Percentiles rank a stretch among this genome's conserved stretches.
phyloP scores from a whole-genome alignment of 768 basidiomycete species.

The Kwoniella mangroviensis region DNA sequence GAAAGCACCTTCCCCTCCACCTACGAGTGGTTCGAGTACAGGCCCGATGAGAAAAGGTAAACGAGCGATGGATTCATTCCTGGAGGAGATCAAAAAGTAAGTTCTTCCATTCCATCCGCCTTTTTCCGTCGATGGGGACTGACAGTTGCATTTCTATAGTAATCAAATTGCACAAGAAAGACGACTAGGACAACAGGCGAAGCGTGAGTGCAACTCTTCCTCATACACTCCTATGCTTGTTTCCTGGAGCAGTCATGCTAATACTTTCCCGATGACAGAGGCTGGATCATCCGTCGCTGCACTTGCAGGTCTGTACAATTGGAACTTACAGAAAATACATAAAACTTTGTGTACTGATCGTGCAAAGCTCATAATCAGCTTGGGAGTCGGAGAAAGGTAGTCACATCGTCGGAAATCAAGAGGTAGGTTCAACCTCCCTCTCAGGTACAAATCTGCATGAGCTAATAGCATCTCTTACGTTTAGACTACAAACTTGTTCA shows the following conservation, averaged over 20 bases:
- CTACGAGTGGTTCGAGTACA: slow-evolving; percentile 58
- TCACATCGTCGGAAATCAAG: slow-evolving; percentile 66
- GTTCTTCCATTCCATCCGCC: slow-evolving; percentile 24
- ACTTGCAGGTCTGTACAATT: slow-evolving; percentile 70
- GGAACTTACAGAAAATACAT: neutral
- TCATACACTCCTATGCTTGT: neutral
- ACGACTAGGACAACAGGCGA: slow-evolving; percentile 63
- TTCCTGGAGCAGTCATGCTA: slow-evolving; percentile 1
- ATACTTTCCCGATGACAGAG: slow-evolving; percentile 32
- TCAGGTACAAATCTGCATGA: neutral
- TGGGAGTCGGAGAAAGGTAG: slow-evolving; percentile 64
- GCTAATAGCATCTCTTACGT: neutral
- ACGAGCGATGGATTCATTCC: slow-evolving; percentile 91
- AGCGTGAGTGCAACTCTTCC: slow-evolving; percentile 38
- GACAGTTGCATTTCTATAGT: slow-evolving; percentile 60
- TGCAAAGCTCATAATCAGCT: slow-evolving; percentile 60
- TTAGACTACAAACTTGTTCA: slow-evolving; percentile 93
- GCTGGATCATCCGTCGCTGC: slow-evolving; percentile 78
- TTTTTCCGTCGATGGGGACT: neutral
- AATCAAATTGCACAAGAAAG: slow-evolving; percentile 92
- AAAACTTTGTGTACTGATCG: slow-evolving; percentile 32
- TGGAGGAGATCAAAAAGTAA: slow-evolving; percentile 94
- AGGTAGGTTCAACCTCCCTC: slow-evolving; percentile 62
- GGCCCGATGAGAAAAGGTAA: slow-evolving; percentile 84
- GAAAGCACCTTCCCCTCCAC: slow-evolving; percentile 63